Conservation (phyloP, 371 early-diverging fungal species). For the Saksenaea vasiformis region DNA sequence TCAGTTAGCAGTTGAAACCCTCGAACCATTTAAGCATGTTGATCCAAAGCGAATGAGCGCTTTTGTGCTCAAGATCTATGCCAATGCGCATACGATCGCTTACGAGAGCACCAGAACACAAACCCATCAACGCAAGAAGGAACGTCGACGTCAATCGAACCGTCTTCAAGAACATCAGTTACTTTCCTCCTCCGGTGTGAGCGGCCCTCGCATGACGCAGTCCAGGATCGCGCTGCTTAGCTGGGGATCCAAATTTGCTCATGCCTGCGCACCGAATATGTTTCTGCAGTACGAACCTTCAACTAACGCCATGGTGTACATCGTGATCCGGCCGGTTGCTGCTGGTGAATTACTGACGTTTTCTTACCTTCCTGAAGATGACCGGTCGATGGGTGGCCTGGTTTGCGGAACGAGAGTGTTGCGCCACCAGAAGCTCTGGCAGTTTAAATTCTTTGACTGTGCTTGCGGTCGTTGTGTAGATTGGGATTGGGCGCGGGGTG, state of each 20-base stretch:
- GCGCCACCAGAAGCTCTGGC: conserved; percentile 33
- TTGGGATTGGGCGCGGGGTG: conserved; percentile 38
- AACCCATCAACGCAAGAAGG: conserved; percentile 30
- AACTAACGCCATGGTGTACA: conserved; percentile 38
- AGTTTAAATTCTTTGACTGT: conserved; percentile 51
- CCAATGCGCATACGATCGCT: conserved; percentile 50
- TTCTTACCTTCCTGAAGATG: conserved; percentile 52
- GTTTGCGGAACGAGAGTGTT: conserved; percentile 36
- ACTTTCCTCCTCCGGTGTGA: not conserved
- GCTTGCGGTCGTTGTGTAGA: conserved; percentile 42
- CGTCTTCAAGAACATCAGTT: not conserved
- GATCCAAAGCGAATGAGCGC: conserved; percentile 24
- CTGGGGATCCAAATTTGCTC: conserved; percentile 54
- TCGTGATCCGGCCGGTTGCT: conserved; percentile 29
- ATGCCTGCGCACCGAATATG: conserved; percentile 51
- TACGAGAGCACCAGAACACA: conserved; percentile 22
- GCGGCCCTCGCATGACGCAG: conserved; percentile 3
- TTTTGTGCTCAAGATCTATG: conserved; percentile 53
- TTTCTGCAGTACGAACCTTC: conserved; percentile 44
- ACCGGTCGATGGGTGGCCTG: conserved; percentile 39
- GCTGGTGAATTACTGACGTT: conserved; percentile 40
- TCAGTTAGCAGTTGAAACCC: conserved; percentile 10
- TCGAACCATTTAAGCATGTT: conserved; percentile 27
- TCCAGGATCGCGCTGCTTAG: conserved; percentile 38
- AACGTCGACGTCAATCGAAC: conserved; percentile 26